Percentiles rank a stretch among this genome's conserved stretches.
phyloP scores from a whole-genome alignment of 2,329 filamentous ascomycete genomes.

The Talaromyces sp. region DNA sequence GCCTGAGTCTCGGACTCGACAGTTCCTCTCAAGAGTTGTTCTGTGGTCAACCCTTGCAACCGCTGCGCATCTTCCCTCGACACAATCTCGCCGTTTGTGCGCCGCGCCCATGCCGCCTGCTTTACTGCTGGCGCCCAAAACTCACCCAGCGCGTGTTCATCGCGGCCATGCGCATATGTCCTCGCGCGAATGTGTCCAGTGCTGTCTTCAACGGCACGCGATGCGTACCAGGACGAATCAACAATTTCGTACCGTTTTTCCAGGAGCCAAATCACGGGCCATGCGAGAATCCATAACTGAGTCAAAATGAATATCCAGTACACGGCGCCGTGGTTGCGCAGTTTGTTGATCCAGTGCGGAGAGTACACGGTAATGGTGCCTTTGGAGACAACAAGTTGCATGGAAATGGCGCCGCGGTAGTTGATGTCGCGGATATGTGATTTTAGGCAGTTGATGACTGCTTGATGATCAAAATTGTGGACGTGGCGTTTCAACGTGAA shows the following conservation, averaged over 20 bases:
- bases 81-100: conserved; percentile 15
- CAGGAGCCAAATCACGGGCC: conserved; percentile 33
- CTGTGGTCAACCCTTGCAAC: conserved; percentile 3
- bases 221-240: conserved; percentile 25
- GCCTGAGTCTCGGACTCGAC: conserved; percentile 11
- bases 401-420: conserved; percentile 29
- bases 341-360: conserved; percentile 32
- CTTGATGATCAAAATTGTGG: conserved; percentile 21
- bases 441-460: conserved; percentile 23
- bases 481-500: conserved; percentile 28
- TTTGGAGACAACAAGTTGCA: conserved; percentile 20
- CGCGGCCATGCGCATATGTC: conserved; percentile 20
- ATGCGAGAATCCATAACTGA: conserved; percentile 36
- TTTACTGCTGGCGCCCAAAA: conserved; percentile 30
- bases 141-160: conserved; percentile 24
- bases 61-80: conserved; percentile 15
- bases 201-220: conserved; percentile 9
- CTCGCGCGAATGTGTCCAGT: conserved; percentile 10
- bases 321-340: conserved; percentile 28
- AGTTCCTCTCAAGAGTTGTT: conserved; percentile 1
- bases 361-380: conserved; percentile 30
- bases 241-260: conserved; percentile 33
- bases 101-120: conserved; percentile 28
- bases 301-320: conserved; percentile 31
- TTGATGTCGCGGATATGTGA: conserved; percentile 34